Evolutionary conservation across 768 basidiomycete species (phyloP), one percentile per base, ranked within the genome.

Genomic region (Termitomyces bulborhizus): DNA sequence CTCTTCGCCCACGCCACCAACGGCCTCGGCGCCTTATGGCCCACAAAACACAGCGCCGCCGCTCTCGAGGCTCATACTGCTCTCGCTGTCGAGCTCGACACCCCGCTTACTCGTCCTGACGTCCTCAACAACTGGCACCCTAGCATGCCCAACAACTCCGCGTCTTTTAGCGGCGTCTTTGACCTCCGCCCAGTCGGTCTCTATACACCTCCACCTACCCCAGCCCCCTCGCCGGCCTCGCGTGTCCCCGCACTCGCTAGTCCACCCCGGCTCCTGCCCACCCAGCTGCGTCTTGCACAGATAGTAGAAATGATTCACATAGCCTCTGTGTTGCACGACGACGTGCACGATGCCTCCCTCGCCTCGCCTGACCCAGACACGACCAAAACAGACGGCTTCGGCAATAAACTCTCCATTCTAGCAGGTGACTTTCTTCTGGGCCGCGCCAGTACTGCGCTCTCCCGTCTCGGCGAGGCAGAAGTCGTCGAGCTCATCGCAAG

Each of bases 221-320:
- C 8, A 9, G 31, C 31, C 8, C 31, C 31, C 8, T 8, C 7
- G 3, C 31, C 31, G 9, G 8, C 31, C 31, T 8, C 8, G 41
- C 34, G 13, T 12, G 13, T 15, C 34, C 34, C 4, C 0, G 51
- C 62, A 42, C 64, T 73, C 46, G 59, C 63, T 40, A 65, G 65
- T 15, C 74, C 69, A 32, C 68, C 72, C 55, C 69, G 63, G 51
- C 77, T 90, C 44, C 81, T 99, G 6, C 93, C 96, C 15, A 86
- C 93, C 1, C 97, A 99, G 70, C 73, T 88, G 31, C 87, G 95
- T 31, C 83, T 99, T 34, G 96, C 95, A 4, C 93, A 96, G 65
- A 95, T 99, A 43, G 86, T 93, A 51, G 97, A 99, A 69, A 97
- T 98, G 93, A 90, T 99, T 46, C 93, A 98, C 67, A 88, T 98